Conservation (phyloP, 2,329 filamentous ascomycete genomes). For the Xylariales sp. region DNA sequence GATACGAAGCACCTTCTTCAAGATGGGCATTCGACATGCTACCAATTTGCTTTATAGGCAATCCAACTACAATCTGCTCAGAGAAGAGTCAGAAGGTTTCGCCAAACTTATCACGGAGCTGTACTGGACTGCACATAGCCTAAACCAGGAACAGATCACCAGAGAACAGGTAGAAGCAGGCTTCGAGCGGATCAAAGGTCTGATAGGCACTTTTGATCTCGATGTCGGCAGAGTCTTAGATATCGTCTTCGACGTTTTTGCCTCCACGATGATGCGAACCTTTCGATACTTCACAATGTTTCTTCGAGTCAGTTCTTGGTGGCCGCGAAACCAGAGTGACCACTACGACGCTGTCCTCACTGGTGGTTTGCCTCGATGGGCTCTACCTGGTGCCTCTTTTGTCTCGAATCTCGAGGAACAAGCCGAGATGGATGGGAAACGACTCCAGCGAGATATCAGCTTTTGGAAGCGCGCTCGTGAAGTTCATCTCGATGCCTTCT, state of each 20-base stretch:
- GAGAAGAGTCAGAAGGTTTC: slow-evolving; percentile 95
- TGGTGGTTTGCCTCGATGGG: slow-evolving; percentile 79
- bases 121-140: slow-evolving; percentile 71
- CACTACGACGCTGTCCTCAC: slow-evolving; percentile 39
- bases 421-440: slow-evolving; percentile 48
- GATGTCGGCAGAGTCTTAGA: slow-evolving; percentile 94
- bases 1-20: slow-evolving; percentile 78
- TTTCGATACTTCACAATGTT: slow-evolving; percentile 94
- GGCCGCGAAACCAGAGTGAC: slow-evolving; percentile 65
- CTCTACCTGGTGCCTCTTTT: slow-evolving; percentile 54
- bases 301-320: slow-evolving; percentile 90
- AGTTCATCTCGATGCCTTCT: slow-evolving; percentile 78
- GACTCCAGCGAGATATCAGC: slow-evolving; percentile 60
- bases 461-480: slow-evolving; percentile 83
- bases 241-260: slow-evolving; percentile 91
- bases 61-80: slow-evolving; percentile 91
- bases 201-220: slow-evolving; percentile 95
- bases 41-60: slow-evolving; percentile 94
- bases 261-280: slow-evolving; percentile 87
- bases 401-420: slow-evolving; percentile 56
- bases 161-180: slow-evolving; percentile 76
- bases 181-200: slow-evolving; percentile 86
- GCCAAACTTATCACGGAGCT: slow-evolving; percentile 94
- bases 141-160: slow-evolving; percentile 62
- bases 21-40: slow-evolving; percentile 80